These are phyloP conservation scores for Pythium vanterpoolii DNA, from an alignment of 352 stramenopile species.

Conservation along the genomic window DNA sequence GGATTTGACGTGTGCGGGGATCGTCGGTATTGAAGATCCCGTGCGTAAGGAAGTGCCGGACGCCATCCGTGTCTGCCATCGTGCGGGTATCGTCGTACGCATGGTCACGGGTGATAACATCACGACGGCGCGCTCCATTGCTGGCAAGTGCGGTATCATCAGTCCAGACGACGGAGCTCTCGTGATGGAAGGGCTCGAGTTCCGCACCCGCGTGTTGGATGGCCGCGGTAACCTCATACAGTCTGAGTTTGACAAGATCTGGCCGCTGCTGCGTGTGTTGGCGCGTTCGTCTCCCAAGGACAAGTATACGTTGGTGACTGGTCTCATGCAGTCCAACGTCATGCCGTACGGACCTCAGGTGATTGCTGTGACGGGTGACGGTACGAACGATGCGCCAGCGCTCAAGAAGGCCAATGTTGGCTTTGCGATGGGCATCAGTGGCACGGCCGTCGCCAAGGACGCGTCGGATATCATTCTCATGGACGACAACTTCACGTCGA, in stretches of 20 bases:
- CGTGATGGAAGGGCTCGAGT: slow-evolving; percentile 91
- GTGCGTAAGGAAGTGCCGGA: slow-evolving; percentile 92
- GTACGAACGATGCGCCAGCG: slow-evolving; percentile 78
- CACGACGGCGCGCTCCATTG: slow-evolving; percentile 96
- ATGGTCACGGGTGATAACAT: slow-evolving; percentile 99
- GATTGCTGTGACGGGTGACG: slow-evolving; percentile 76
- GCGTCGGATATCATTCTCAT: slow-evolving; percentile 90
- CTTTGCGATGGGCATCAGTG: slow-evolving; percentile 78
- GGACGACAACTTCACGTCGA: slow-evolving; percentile 94
- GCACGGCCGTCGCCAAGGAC: slow-evolving; percentile 40
- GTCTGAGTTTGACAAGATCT: slow-evolving; percentile 91
- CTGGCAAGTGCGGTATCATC: slow-evolving; percentile 95
- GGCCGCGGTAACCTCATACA: slow-evolving; percentile 73
- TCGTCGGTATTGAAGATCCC: slow-evolving; percentile 97
- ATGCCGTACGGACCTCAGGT: slow-evolving; percentile 71
- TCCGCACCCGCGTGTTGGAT: slow-evolving; percentile 79
- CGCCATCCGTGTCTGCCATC: slow-evolving; percentile 92
- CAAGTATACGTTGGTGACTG: slow-evolving; percentile 96
- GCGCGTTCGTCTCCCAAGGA: slow-evolving; percentile 95
- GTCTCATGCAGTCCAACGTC: slow-evolving; percentile 82
- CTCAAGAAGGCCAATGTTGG: slow-evolving; percentile 69
- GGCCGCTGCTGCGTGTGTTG: slow-evolving; percentile 89
- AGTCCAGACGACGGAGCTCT: slow-evolving; percentile 75
- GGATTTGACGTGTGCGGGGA: slow-evolving; percentile 74
- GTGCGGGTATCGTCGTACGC: slow-evolving; percentile 96